Base-by-base conservation (phyloP, 192 early-diverging fungal species). In the Coemansia guatemalensis region DNA sequence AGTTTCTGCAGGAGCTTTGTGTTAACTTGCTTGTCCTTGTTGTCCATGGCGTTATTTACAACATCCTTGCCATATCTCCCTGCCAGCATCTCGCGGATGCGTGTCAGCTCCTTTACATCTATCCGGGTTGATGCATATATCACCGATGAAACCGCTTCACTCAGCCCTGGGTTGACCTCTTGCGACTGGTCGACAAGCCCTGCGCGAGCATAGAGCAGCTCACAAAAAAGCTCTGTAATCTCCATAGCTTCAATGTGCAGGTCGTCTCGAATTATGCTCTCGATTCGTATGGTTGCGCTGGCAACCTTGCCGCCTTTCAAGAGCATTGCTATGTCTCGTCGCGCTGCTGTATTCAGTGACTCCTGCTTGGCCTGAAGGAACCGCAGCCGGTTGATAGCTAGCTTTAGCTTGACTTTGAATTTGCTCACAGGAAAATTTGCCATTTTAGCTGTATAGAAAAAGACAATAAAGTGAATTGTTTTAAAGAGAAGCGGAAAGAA, bases 231-330 rank as follows among this genome's bases (percentile, higher is more conserved):
- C 68, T 96, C 93, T 35, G 97, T 75, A 33, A 96, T 91, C 71
- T 99, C 96, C 81, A 97, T 72, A 2, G 93, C 96, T 71, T 99
- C 96, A n/a, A 89, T 84, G 56, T 85, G 83, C 53, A 91, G 89
- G 82, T 99, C 96, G 59, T 97, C 95, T 18, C 95, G 88, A 57
- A 99, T 99, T 53, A 99, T 93, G 68, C 89, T 84, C 59, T 99
- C 95, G 8, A 92, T 93, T 56, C 93, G 78, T 27, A 96, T 91
- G 21, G 90, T 83, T 9, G 95, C 96, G 60, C 89, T 92, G 62
- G 93, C 90, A 35, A 84, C 84, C 58, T 97, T 99, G 67, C 89
- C 89, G 56, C 71, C 83, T 67, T 94, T 89, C 11, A 99, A 68
- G 8, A 97, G 80, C 7, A 63, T 55, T 0, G 93, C 92, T 41